phyloP scores from a whole-genome alignment of 1,284 basidiomycete genomes.

The Heterobasidion annosum region DNA sequence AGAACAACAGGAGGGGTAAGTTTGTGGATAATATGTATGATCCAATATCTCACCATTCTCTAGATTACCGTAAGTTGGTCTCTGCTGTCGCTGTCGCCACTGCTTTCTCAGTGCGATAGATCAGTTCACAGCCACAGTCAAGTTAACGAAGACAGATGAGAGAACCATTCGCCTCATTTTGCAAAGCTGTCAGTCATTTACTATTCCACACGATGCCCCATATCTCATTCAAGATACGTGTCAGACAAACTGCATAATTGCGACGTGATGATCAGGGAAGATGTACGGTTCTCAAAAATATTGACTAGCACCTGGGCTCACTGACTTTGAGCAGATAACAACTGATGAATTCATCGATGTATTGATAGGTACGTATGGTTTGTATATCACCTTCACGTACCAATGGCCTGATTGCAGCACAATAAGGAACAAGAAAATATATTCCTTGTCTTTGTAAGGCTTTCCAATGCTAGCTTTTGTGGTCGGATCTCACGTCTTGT shows the following conservation, averaged over 20 bases:
- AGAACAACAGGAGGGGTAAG: conserved; percentile 88
- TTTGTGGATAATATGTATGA: not conserved
- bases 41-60: not conserved
- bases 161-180: conserved; percentile 90
- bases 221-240: not conserved
- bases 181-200: conserved; percentile 57
- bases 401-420: conserved; percentile 5
- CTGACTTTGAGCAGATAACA: conserved; percentile 54
- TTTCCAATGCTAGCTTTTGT: not conserved
- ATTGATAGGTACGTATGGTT: conserved; percentile 57
- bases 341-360: conserved; percentile 98
- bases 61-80: conserved; percentile 34
- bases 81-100: conserved; percentile 4
- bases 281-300: conserved; percentile 44
- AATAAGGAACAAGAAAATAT: conserved; percentile 83
- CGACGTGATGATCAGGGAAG: conserved; percentile 95
- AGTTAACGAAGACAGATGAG: conserved; percentile 92
- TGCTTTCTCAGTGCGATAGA: not conserved
- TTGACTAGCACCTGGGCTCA: conserved; percentile 1
- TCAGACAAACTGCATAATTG: conserved; percentile 85
- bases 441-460: conserved; percentile 76
- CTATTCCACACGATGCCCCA: conserved; percentile 1
- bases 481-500: conserved; percentile 4
- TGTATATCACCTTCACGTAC: conserved; percentile 1
- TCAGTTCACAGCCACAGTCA: conserved; percentile 86